Base-by-base conservation (phyloP, 306 rosid species). In the Pterocarpus santalinus region DNA sequence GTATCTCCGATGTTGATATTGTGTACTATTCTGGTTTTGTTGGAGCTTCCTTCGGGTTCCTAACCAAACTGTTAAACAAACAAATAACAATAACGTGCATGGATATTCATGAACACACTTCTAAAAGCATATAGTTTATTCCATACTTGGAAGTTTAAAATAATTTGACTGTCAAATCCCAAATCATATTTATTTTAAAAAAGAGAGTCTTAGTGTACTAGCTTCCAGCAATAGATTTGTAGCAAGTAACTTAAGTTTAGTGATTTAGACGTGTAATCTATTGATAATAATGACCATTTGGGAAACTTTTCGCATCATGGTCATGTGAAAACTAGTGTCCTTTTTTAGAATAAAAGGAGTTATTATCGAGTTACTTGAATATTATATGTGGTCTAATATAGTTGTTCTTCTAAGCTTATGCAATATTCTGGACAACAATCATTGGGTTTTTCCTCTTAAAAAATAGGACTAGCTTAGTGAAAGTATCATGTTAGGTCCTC, bases 31-130 rank as follows among this genome's bases (percentile, higher is more conserved):
- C 58, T 49, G 56, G 49, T 17, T 63, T 72, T 47, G 72, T 76
- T 63, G 7, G 16, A 61, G 80, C 71, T 51, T 47, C 38, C 49
- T 71, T 64, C 75, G 75, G 67, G 68, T 67, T 66, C 82, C 82
- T 39, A 78, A 67, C 75, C 82, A 77, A 51, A 76, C 73, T 36
- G 61, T 47, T 46, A 46, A 61, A 38, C 35, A 73, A n/a, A 32
- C 12, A 76, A 72, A 8, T 76, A 28, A 44, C 22, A 77, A 77
- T 38, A 15, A 36, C 75, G 39, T 14, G 75, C 65, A 66, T 53
- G 34, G 28, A 22, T 22, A 22, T 53, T 49, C 16, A 53, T 33
- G 56, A 64, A 77, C 73, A 66, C 72, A 64, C 34, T 53, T 56
- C 15, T 39, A 28, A 22, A 66, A 61, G 34, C 9, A 36, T 28